Evolutionary conservation across 2,329 filamentous ascomycete genomes (phyloP), one percentile per base, ranked within the genome.

Genomic region (Calonectria multiphialidica): DNA sequence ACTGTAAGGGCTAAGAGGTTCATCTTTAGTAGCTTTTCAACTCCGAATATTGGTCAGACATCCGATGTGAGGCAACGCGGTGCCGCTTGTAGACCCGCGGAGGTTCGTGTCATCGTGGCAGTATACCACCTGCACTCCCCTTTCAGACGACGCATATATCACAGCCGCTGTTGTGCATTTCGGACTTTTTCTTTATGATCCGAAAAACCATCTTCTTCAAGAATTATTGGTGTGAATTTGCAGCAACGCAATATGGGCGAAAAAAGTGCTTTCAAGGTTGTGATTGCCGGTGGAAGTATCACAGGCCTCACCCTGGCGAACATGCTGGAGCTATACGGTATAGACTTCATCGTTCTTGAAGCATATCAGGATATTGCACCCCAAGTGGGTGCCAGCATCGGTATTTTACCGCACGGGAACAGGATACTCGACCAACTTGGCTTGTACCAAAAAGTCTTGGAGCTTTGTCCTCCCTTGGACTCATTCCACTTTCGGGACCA

Each of bases 341-440:
- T 91, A 62, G 85, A 89, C 70, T 90, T 86, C 73, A 71, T 88
- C 9, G 72, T 90, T 0, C 83, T 90, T 0, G 88, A 91, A 74
- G 79, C 81, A 0, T 81, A 86, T 62, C 44, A 70, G 0, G 77
- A 83, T 0, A 84, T 90, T 28, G 84, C 85, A 0, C 87, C 88
- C 0, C 80, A 84, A 44, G 80, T 86, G 0, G 89, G 89, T 0
- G 88, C 88, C 0, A 85, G 83, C 7, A 87, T 91, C 28, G 87
- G 82, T 0, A 75, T 90, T 0, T 68, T 83, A 0, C 83, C 88
- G 0, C 82, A 87, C 40, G 86, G 86, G 1, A 71, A 80, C 4
- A 81, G 85, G 0, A 86, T 90, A 3, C 75, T 90, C 0, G 88
- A 90, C 57, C 88, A 91, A 75, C 76, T 90, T 0, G 75, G 74